A percentile compares a stretch with the other conserved stretches of the same genome.
Conservation (phyloP, 2,329 filamentous ascomycete species). For the Penicillium sp. region DNA sequence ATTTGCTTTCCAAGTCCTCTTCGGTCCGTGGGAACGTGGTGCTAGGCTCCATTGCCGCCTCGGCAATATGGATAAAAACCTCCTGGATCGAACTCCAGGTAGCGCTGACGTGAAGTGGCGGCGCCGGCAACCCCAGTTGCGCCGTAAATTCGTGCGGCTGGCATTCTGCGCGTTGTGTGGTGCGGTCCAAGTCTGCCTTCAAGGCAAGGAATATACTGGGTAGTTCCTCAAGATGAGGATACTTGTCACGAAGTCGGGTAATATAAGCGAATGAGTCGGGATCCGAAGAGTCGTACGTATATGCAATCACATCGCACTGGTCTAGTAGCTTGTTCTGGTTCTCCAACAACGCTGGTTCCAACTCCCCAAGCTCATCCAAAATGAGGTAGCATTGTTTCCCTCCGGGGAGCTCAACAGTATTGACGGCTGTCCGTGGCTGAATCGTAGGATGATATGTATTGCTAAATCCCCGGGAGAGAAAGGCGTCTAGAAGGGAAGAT, state of each 20-base stretch:
- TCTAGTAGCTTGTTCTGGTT: slow-evolving; percentile 80
- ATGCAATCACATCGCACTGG: slow-evolving; percentile 89
- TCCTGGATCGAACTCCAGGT: slow-evolving; percentile 93
- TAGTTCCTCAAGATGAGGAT: slow-evolving; percentile 80
- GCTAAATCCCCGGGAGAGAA: slow-evolving; percentile 83
- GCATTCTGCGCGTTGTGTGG: slow-evolving; percentile 84
- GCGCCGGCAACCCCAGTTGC: slow-evolving; percentile 72
- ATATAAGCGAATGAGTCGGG: slow-evolving; percentile 95
- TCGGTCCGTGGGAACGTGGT: slow-evolving; percentile 85
- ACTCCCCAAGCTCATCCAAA: slow-evolving; percentile 86
- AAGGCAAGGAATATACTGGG: slow-evolving; percentile 88
- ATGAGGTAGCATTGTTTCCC: slow-evolving; percentile 98
- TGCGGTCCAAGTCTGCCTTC: slow-evolving; percentile 94
- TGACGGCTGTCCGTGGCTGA: slow-evolving; percentile 87
- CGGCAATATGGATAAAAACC: slow-evolving; percentile 85
- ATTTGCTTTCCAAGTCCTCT: slow-evolving; percentile 72
- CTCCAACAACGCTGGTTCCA: slow-evolving; percentile 92
- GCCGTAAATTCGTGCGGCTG: slow-evolving; percentile 92
- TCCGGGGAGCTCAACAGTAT: slow-evolving; percentile 91
- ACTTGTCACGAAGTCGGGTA: slow-evolving; percentile 70
- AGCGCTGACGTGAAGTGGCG: slow-evolving; percentile 89
- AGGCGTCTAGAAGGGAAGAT: slow-evolving; percentile 83
- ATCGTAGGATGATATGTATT: slow-evolving; percentile 87
- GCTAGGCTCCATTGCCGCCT: slow-evolving; percentile 85
- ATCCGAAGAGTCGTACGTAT: slow-evolving; percentile 94